Base-by-base conservation (phyloP, 768 basidiomycete species). In the Hypsizygus marmoreus region DNA sequence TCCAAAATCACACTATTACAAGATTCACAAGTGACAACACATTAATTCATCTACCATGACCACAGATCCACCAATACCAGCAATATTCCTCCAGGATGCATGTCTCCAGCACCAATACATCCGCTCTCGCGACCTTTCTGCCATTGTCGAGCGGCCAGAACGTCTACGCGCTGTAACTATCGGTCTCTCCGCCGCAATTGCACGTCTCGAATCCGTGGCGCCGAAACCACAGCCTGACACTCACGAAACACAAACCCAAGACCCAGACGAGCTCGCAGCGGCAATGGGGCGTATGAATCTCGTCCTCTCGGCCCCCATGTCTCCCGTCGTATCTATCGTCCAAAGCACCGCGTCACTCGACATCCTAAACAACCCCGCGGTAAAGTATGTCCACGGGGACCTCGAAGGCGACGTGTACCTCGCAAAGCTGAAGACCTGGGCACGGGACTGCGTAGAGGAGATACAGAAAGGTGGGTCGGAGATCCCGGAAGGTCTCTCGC, bases 101-200 rank as follows among this genome's bases (percentile, higher is more conserved):
- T 91, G 90, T 60, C 73, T 82, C 13, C 70, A 80, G 47, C 90
- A 92, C 59, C 76, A 71, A 37, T 95, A 83, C 57, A 91, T 94
- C 43, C 84, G 94, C 12, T 82, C 84, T 12, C 75, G 79, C 39
- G 86, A 91, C 56, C 72, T 73, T 0, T 90, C 88, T 1, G 71
- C 74, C 34, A 84, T 97, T 42, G 81, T 95, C n/a, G 95, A 98
- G 62, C 77, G 91, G 8, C 95, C 95, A 0, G 90, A 97, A 61
- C 82, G 95, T 17, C 70, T 98, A 20, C 80, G 86, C 38, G 94
- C 94, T 0, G 81, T 97, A 39, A 82, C 84, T 53, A 58, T 89
- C 4, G 95, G 95, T 1, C 73, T 97, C 6, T 77, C 92, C 2
- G 87, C 88, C 6, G 90, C 87, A 0, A 73, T 91, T 14, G 79